Percentiles rank a stretch among this genome's conserved stretches.
These are phyloP conservation scores for Aspergillus fumigatiaffinis DNA, from an alignment of 2,329 filamentous ascomycete genomes.

Conservation along the genomic window DNA sequence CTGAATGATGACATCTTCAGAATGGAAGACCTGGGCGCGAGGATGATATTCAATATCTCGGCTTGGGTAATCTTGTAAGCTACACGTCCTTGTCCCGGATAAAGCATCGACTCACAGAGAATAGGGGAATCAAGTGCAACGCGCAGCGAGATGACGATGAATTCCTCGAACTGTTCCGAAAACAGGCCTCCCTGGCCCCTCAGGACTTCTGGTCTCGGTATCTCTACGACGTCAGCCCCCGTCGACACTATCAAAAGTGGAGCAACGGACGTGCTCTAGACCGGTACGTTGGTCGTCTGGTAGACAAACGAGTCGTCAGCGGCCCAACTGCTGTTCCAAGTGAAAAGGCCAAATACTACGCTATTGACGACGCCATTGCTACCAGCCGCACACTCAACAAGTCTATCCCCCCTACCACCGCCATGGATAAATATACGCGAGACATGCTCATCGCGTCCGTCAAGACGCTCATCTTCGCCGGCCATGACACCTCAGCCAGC, in stretches of 20 bases:
- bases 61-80: slow-evolving; percentile 8
- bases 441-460: slow-evolving; percentile 17
- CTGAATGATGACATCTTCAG: slow-evolving; percentile 5
- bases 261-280: slow-evolving; percentile 19
- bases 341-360: slow-evolving; percentile 6
- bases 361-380: slow-evolving; percentile 11
- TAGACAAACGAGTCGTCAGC: slow-evolving; percentile 10
- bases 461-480: slow-evolving; percentile 28
- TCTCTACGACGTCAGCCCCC: slow-evolving; percentile 7
- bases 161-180: slow-evolving; percentile 30
- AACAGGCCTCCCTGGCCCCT: slow-evolving; percentile 18
- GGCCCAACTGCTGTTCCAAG: slow-evolving; percentile 5
- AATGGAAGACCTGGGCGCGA: slow-evolving; percentile 10
- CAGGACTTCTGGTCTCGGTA: slow-evolving; percentile 9
- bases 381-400: slow-evolving; percentile 5
- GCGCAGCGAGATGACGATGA: slow-evolving; percentile 29
- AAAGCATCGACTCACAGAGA: slow-evolving; percentile 3
- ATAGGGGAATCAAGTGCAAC: slow-evolving; percentile 12
- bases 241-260: slow-evolving; percentile 23
- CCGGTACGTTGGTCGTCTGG: slow-evolving; percentile 9
- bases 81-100: not conserved
- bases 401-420: slow-evolving; percentile 1
- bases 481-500: slow-evolving; percentile 24
- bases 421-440: slow-evolving; percentile 5
- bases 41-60: slow-evolving; percentile 13